Percentiles rank a stretch among this genome's conserved stretches.
phyloP scores from a whole-genome alignment of 2,329 filamentous ascomycete species.

The Plenodomus lindquistii region DNA sequence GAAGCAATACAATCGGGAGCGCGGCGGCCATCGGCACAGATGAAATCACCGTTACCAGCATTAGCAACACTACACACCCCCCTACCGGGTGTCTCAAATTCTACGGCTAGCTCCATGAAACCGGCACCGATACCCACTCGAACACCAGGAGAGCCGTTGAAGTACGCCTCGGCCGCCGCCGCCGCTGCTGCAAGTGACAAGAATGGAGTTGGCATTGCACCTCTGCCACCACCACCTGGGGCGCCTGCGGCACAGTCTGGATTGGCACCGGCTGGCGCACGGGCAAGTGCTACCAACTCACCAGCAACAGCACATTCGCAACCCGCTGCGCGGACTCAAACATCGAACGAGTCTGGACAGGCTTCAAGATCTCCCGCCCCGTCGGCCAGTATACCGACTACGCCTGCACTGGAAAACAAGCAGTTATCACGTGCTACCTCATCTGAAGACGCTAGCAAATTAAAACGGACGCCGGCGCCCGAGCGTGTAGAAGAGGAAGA shows the following conservation, averaged over 20 bases:
- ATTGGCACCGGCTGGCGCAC: slow-evolving; percentile 56
- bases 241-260: slow-evolving; percentile 46
- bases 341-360: slow-evolving; percentile 45
- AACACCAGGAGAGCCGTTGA: slow-evolving; percentile 85
- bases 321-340: slow-evolving; percentile 44
- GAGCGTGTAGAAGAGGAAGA: slow-evolving; percentile 42
- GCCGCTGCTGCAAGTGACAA: slow-evolving; percentile 90
- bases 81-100: slow-evolving; percentile 63
- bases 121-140: slow-evolving; percentile 84
- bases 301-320: slow-evolving; percentile 47
- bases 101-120: slow-evolving; percentile 75
- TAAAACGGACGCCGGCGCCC: slow-evolving; percentile 33
- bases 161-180: slow-evolving; percentile 94
- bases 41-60: slow-evolving; percentile 93
- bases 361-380: slow-evolving; percentile 58
- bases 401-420: slow-evolving; percentile 53
- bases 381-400: slow-evolving; percentile 50
- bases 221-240: slow-evolving; percentile 86
- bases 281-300: slow-evolving; percentile 62
- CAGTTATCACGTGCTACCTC: slow-evolving; percentile 32
- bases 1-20: slow-evolving; percentile 61
- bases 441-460: slow-evolving; percentile 32
- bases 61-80: slow-evolving; percentile 86
- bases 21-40: slow-evolving; percentile 80
- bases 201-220: slow-evolving; percentile 86